Evolutionary conservation across 2,329 filamentous ascomycete species (phyloP).

Genomic region (Kalaharituber pfeilii): DNA sequence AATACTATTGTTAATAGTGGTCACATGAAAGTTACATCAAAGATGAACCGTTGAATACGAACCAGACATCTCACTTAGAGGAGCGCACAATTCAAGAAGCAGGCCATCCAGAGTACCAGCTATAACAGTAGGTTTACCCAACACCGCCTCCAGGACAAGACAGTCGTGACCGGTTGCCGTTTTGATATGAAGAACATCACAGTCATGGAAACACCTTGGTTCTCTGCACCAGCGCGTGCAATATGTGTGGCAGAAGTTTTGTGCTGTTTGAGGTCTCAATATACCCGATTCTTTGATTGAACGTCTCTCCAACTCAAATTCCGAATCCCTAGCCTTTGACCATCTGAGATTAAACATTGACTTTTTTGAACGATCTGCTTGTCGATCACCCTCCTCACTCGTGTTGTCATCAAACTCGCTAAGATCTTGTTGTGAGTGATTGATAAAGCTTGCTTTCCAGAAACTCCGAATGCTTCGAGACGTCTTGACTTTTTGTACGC

Average conservation of each 20-base stretch:
- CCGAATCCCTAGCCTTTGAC: not conserved
- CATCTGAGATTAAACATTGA: not conserved
- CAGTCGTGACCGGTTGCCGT: constrained; percentile 11
- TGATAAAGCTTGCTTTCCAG: not conserved
- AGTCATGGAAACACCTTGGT: constrained; percentile 12
- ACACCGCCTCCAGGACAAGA: constrained; percentile 13
- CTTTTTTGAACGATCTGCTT: not conserved
- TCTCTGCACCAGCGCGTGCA: constrained; percentile 10
- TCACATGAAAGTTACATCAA: no score
- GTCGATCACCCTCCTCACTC: not conserved
- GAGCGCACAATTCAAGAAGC: constrained; percentile 11
- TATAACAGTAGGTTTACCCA: constrained; percentile 11
- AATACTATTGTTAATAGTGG: no score
- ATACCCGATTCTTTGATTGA: not conserved
- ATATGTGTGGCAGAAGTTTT: constrained; percentile 7
- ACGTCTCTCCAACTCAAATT: not conserved
- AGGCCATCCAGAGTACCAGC: constrained; percentile 13
- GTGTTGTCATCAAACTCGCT: not conserved
- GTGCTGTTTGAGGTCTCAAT: not conserved
- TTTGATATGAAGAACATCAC: constrained; percentile 15
- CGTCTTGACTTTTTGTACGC: not conserved
- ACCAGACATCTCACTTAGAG: not conserved
- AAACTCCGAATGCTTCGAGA: not conserved
- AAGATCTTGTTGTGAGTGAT: not conserved
- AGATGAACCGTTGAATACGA: no score